Percentiles rank a stretch among this genome's conserved stretches.
phyloP scores from a whole-genome alignment of 352 stramenopile species.

The Saprolegnia parasitica region DNA sequence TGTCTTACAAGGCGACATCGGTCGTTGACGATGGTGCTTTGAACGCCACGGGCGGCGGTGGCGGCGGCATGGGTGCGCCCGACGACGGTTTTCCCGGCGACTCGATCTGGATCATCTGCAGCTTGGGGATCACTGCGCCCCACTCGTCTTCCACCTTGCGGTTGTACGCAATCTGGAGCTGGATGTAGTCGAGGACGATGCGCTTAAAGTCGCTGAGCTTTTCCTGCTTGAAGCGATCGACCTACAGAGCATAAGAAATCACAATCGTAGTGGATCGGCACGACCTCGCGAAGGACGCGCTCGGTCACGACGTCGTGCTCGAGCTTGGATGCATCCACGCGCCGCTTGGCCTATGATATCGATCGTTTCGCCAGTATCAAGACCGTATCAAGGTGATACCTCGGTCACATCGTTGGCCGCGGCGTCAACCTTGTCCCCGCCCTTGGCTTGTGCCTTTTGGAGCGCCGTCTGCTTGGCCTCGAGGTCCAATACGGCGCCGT shows the following conservation, averaged over 20 bases:
- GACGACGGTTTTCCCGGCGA: background rate
- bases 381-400: constrained; percentile 12
- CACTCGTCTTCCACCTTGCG: constrained; percentile 85
- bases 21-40: background rate
- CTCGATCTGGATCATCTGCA: constrained; percentile 70
- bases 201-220: constrained; percentile 94
- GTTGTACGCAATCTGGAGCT: constrained; percentile 96
- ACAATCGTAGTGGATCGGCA: too few relatives aligned
- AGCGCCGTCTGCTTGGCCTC: constrained; percentile 69
- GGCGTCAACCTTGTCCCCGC: constrained; percentile 81
- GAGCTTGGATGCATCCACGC: constrained; percentile 84
- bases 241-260: constrained; percentile 29
- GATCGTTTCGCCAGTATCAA: background rate
- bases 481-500: constrained; percentile 77
- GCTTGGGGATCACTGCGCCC: constrained; percentile 66
- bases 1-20: constrained; percentile 27
- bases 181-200: constrained; percentile 95
- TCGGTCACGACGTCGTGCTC: constrained; percentile 93
- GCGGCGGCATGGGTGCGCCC: background rate
- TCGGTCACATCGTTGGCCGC: constrained; percentile 72
- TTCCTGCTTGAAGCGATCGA: constrained; percentile 96
- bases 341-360: constrained; percentile 54
- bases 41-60: background rate
- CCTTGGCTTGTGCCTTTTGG: constrained; percentile 59
- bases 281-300: constrained; percentile 90